phyloP scores from a whole-genome alignment of 2,329 filamentous ascomycete genomes.

The Pestalotiopsis sp. region DNA sequence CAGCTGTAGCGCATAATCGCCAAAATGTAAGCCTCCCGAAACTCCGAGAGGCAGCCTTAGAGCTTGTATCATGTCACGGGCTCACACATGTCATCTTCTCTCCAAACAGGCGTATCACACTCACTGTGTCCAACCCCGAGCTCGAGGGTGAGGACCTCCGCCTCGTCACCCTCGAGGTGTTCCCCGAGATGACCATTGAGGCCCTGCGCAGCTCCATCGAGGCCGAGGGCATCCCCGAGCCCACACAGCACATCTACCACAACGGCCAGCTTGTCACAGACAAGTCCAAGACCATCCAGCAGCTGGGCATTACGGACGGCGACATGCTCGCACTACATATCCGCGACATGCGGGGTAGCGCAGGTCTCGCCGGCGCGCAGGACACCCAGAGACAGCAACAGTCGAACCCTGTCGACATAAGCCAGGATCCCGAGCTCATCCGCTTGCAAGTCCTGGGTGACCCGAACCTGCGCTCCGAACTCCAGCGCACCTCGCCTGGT shows the following conservation, averaged over 20 bases:
- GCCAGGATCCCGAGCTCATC: conserved; percentile 76
- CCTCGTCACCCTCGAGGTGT: conserved; percentile 68
- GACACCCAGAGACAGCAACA: conserved; percentile 31
- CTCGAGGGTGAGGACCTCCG: conserved; percentile 62
- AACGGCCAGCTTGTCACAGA: conserved; percentile 82
- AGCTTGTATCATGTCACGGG: conserved; percentile 8
- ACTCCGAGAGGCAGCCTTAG: not conserved
- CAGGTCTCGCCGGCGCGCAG: conserved; percentile 35
- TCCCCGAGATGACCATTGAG: conserved; percentile 72
- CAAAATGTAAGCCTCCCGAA: conserved; percentile 7
- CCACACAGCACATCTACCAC: conserved; percentile 83
- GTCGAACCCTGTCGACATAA: conserved; percentile 29
- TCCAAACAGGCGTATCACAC: conserved; percentile 68
- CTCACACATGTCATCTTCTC: conserved; percentile 3
- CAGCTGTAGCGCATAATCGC: not conserved
- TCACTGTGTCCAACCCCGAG: conserved; percentile 71
- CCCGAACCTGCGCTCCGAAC: conserved; percentile 70
- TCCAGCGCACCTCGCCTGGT: conserved; percentile 73
- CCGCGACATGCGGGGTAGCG: conserved; percentile 56
- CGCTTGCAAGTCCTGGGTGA: conserved; percentile 83
- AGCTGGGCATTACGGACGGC: conserved; percentile 80
- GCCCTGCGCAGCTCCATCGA: conserved; percentile 88
- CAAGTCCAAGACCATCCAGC: conserved; percentile 78
- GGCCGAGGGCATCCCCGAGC: conserved; percentile 74
- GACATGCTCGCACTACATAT: conserved; percentile 93